Evolutionary conservation across 805 yeast species (phyloP).

Genomic region (Candida stauntonica): DNA sequence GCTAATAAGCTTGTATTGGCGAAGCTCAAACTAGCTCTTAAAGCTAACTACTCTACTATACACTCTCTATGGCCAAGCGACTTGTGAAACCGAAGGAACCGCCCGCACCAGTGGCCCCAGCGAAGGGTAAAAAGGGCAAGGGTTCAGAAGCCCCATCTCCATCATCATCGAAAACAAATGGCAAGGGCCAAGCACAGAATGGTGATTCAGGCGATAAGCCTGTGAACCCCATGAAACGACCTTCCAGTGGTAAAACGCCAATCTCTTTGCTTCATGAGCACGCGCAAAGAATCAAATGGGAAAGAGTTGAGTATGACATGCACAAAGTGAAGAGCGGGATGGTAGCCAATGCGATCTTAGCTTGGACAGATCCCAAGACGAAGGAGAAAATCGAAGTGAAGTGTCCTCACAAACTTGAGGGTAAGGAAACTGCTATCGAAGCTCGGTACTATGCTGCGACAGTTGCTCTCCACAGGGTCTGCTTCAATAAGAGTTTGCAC

Average conservation of each 20-base stretch:
- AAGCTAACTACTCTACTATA: too few relatives aligned
- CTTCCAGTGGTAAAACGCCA: slow-evolving; percentile 72
- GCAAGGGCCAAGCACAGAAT: slow-evolving; percentile 2
- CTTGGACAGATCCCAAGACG: slow-evolving; percentile 79
- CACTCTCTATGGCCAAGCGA: slow-evolving; percentile 16
- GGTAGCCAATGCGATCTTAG: slow-evolving; percentile 58
- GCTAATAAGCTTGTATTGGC: too few relatives aligned
- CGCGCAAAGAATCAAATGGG: slow-evolving; percentile 88
- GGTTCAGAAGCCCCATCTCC: slow-evolving; percentile 4
- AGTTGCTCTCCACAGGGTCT: slow-evolving; percentile 73
- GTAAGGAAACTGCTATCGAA: slow-evolving; percentile 80
- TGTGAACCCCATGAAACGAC: slow-evolving; percentile 19
- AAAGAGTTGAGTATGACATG: slow-evolving; percentile 76
- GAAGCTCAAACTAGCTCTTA: too few relatives aligned
- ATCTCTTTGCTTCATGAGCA: slow-evolving; percentile 80
- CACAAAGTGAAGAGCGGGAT: slow-evolving; percentile 50
- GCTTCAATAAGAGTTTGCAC: slow-evolving; percentile 76
- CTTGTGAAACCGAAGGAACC: slow-evolving; percentile 9
- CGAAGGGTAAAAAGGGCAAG: slow-evolving; percentile 16
- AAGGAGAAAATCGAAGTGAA: slow-evolving; percentile 56
- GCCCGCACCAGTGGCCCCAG: slow-evolving; percentile 9
- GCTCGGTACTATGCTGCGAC: slow-evolving; percentile 92
- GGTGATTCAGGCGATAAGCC: slow-evolving; percentile 5
- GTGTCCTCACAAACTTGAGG: slow-evolving; percentile 47
- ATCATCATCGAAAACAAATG: slow-evolving; percentile 4